These are phyloP conservation scores for Aspergillus bridgeri DNA, from an alignment of 495 filamentous ascomycete genomes.

Conservation along the genomic window DNA sequence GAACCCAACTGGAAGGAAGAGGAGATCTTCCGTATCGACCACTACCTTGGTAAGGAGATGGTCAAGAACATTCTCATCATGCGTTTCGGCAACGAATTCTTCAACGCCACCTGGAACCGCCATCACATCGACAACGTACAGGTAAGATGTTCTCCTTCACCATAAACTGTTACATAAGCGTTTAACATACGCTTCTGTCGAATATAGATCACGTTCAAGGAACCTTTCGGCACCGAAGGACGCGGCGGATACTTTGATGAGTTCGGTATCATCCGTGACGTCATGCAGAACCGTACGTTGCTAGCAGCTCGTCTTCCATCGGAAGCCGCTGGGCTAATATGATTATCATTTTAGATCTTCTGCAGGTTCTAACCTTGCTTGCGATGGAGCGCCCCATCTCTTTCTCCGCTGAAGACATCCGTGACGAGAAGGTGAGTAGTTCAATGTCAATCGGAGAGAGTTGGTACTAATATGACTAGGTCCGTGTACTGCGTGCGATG, in stretches of 20 bases:
- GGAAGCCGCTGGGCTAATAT: slow-evolving; percentile 19
- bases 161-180: not conserved
- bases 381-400: slow-evolving; percentile 99
- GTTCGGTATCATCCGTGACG: slow-evolving; percentile 98
- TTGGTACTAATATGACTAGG: slow-evolving; percentile 23
- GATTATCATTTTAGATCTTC: slow-evolving; percentile 55
- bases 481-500: slow-evolving; percentile 87
- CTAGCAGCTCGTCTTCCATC: not conserved
- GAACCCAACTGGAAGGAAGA: slow-evolving; percentile 99
- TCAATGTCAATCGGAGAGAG: not conserved
- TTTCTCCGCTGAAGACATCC: slow-evolving; percentile 97
- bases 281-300: slow-evolving; percentile 82
- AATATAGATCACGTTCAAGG: slow-evolving; percentile 89
- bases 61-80: slow-evolving; percentile 99
- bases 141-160: slow-evolving; percentile 27
- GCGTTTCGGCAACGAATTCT: slow-evolving; percentile 98
- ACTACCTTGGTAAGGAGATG: slow-evolving; percentile 99
- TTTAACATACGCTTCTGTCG: slow-evolving; percentile 5
- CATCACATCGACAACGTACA: slow-evolving; percentile 98
- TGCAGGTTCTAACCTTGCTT: slow-evolving; percentile 92
- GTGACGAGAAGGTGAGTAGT: slow-evolving; percentile 86
- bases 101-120: slow-evolving; percentile 97
- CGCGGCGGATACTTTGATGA: slow-evolving; percentile 99
- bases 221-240: slow-evolving; percentile 99
- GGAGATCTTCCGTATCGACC: slow-evolving; percentile 99